A percentile compares a stretch with the other conserved stretches of the same genome.
Evolutionary conservation across 257 asterid species (phyloP).

Genomic region (Solanum chilense): DNA sequence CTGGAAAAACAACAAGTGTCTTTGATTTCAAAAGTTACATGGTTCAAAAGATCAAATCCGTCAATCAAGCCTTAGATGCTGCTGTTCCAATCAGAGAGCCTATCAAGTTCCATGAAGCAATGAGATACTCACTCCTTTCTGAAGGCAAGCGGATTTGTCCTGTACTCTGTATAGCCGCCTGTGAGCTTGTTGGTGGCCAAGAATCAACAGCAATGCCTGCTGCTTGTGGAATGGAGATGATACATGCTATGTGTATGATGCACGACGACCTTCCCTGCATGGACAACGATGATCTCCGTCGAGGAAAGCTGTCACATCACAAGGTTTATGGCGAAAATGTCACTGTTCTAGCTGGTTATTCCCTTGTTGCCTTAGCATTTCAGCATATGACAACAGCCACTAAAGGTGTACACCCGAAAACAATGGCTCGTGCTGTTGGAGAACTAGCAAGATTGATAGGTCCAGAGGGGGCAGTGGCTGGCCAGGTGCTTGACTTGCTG

Average conservation of each 20-base stretch:
- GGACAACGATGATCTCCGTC: constrained; percentile 48
- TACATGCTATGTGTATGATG: constrained; percentile 51
- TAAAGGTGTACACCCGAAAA: constrained; percentile 17
- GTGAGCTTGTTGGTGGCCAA: constrained; percentile 48
- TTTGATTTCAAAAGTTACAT: constrained; percentile 31
- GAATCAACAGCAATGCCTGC: constrained; percentile 44
- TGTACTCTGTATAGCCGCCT: constrained; percentile 45
- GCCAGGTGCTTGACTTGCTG: constrained; percentile 38
- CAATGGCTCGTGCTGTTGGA: constrained; percentile 14
- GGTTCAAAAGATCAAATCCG: constrained; percentile 21
- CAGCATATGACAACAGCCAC: constrained; percentile 32
- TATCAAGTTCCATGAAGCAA: constrained; percentile 32
- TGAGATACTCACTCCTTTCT: constrained; percentile 58
- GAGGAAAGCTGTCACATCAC: constrained; percentile 51
- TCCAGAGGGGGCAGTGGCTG: constrained; percentile 34
- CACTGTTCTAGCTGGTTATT: constrained; percentile 45
- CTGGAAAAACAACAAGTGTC: neutral
- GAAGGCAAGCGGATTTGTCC: constrained; percentile 59
- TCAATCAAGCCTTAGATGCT: constrained; percentile 36
- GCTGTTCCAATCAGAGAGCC: constrained; percentile 29
- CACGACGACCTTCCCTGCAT: constrained; percentile 68
- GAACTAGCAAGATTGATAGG: constrained; percentile 41
- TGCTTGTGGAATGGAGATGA: constrained; percentile 61
- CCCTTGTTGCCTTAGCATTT: constrained; percentile 39
- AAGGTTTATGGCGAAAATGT: constrained; percentile 38